phyloP scores from a whole-genome alignment of 768 basidiomycete genomes.

The Rhodotorula paludigena region DNA sequence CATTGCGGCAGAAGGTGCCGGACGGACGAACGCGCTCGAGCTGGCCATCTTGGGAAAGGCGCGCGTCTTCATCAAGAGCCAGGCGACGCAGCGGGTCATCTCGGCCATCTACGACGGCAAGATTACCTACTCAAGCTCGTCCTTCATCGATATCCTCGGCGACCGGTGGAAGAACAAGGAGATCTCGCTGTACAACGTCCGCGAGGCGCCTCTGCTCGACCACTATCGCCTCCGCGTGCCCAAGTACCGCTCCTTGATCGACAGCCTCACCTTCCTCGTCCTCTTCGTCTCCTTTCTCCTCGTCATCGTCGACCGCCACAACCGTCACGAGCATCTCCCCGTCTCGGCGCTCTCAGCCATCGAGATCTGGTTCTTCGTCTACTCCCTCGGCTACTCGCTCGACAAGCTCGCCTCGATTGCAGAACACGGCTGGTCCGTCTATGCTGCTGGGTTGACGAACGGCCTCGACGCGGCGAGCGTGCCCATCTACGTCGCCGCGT shows the following conservation, averaged over 20 bases:
- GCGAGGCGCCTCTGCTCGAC: conserved; percentile 47
- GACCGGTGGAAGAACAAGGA: conserved; percentile 50
- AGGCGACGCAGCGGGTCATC: conserved; percentile 32
- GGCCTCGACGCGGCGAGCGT: conserved; percentile 29
- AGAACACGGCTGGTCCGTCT: conserved; percentile 37
- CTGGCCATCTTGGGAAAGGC: conserved; percentile 33
- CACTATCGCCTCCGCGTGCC: conserved; percentile 37
- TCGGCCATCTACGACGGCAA: conserved; percentile 48
- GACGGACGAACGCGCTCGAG: conserved; percentile 36
- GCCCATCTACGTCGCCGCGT: conserved; percentile 35
- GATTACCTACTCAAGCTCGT: conserved; percentile 49
- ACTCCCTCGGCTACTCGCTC: conserved; percentile 37
- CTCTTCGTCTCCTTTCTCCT: conserved; percentile 36
- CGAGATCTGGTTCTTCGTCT: conserved; percentile 39
- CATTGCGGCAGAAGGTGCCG: conserved; percentile 16
- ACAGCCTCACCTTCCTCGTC: conserved; percentile 26
- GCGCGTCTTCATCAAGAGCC: conserved; percentile 46
- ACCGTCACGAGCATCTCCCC: conserved; percentile 14
- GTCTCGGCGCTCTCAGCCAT: conserved; percentile 6
- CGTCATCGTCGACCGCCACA: conserved; percentile 36
- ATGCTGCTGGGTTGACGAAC: conserved; percentile 22
- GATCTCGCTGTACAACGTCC: conserved; percentile 50
- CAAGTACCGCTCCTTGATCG: conserved; percentile 36
- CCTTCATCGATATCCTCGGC: conserved; percentile 42
- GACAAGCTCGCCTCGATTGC: conserved; percentile 32